Percentiles rank a stretch among this genome's conserved stretches.
Conservation (phyloP, 768 basidiomycete species). For the Aureoboletus auriporus region DNA sequence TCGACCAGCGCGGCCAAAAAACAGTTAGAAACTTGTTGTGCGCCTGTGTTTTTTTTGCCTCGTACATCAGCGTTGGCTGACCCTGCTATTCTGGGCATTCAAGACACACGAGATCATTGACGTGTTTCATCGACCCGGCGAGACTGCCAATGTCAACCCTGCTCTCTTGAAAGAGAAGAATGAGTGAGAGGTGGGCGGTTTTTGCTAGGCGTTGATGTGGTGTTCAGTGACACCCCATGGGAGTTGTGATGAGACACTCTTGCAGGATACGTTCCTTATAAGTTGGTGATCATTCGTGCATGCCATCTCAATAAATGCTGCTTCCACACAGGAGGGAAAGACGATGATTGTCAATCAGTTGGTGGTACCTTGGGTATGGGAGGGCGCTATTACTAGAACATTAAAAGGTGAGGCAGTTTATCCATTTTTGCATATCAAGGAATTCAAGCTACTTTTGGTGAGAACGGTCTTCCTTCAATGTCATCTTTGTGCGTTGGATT, state of each 20-base stretch:
- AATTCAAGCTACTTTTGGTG: too few relatives aligned
- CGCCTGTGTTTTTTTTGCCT: slow-evolving; percentile 41
- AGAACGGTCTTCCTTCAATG: too few relatives aligned
- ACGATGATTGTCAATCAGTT: slow-evolving; percentile 63
- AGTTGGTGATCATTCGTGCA: slow-evolving; percentile 73
- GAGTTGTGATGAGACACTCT: slow-evolving; percentile 39
- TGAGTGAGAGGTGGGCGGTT: slow-evolving; percentile 45
- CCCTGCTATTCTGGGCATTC: slow-evolving; percentile 62
- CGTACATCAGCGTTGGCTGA: not conserved
- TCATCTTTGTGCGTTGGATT: too few relatives aligned
- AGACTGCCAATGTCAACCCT: slow-evolving; percentile 97
- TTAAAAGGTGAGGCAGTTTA: slow-evolving; percentile 18
- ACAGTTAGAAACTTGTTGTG: slow-evolving; percentile 74
- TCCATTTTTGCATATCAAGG: slow-evolving; percentile 25
- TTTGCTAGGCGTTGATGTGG: slow-evolving; percentile 3
- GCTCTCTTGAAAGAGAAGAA: slow-evolving; percentile 77
- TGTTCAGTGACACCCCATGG: slow-evolving; percentile 48
- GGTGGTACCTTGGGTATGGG: slow-evolving; percentile 88
- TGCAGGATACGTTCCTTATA: slow-evolving; percentile 70
- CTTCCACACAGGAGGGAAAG: slow-evolving; percentile 45
- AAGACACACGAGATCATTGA: slow-evolving; percentile 82
- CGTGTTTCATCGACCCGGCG: slow-evolving; percentile 79
- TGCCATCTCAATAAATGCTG: slow-evolving; percentile 50
- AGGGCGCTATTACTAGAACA: slow-evolving; percentile 43
- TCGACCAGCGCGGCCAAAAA: slow-evolving; percentile 85